Evolutionary conservation across 768 basidiomycete genomes (phyloP), one percentile per base, ranked within the genome.

Genomic region (Agaricus subrufescens): DNA sequence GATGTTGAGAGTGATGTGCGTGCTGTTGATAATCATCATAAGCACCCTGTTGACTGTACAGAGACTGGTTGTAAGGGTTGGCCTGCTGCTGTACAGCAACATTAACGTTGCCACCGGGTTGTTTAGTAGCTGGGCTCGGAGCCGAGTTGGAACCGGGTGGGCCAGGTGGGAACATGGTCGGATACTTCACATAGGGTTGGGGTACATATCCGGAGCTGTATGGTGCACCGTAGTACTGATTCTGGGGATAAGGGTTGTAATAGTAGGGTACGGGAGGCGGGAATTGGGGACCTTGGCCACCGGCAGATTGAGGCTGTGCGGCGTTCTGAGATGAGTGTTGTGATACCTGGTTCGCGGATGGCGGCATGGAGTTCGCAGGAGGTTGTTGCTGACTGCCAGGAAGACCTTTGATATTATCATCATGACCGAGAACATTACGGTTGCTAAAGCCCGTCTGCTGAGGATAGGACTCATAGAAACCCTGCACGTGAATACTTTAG

Each of bases 111-210:
- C 73, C 76, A 39, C 80, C 81, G 14, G 82, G 81, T 63, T 87
- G 87, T 65, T 87, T 87, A n/a, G 77, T 71, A 3, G 79, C 81
- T 1, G 86, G 84, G 53, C 84, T 85, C 0, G 85, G 81, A 4
- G 80, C 84, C 14, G 81, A 80, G 3, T 80, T 82, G 14, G 86
- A 86, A 0, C 83, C 83, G 23, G 87, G 85, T 14, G 86, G 85
- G 8, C 82, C 85, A 31, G 83, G 78, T 62, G 85, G 84, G 75
- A 87, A 90, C 71, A 90, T 84, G 30, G 87, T 69, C 1, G 87
- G 87, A 65, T 90, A 91, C 70, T 91, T 87, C 66, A 85, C 83
- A 65, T 85, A 88, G 3, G 83, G 83, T 63, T 87, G 85, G 6
- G 87, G 85, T 65, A 87, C 77, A 58, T 80, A 81, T 15, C 73